Percentiles rank a stretch among this genome's conserved stretches.
Conservation (phyloP, 176 grass and related monocot species). For the Musa troglodytarum region DNA sequence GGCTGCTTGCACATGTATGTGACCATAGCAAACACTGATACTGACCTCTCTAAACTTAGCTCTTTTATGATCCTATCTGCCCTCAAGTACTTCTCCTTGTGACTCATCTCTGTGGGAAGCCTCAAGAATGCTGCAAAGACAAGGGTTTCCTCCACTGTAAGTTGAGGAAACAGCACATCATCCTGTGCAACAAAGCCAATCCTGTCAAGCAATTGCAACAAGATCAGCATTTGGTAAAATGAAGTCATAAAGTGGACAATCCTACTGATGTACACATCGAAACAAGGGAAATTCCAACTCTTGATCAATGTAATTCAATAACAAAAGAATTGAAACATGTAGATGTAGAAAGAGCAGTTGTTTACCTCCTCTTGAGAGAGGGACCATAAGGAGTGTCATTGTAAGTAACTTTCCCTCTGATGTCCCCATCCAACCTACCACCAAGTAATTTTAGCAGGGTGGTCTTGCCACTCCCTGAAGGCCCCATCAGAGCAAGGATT, state of each 20-base stretch:
- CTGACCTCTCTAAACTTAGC: slow-evolving; percentile 62
- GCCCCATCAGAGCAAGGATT: slow-evolving; percentile 86
- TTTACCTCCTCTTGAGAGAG: slow-evolving; percentile 63
- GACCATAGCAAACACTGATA: not conserved
- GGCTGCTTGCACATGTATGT: too few relatives aligned
- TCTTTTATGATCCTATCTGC: slow-evolving; percentile 70
- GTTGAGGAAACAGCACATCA: slow-evolving; percentile 80
- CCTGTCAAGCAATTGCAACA: slow-evolving; percentile 22
- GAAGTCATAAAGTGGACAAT: not conserved
- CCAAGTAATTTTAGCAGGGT: slow-evolving; percentile 80
- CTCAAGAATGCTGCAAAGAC: slow-evolving; percentile 78
- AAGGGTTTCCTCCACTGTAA: slow-evolving; percentile 91
- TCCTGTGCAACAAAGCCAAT: slow-evolving; percentile 95
- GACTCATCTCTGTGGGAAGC: slow-evolving; percentile 73
- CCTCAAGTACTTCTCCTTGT: slow-evolving; percentile 63
- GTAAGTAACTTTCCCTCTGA: slow-evolving; percentile 72
- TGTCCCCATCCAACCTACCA: slow-evolving; percentile 50
- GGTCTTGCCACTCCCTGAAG: slow-evolving; percentile 91
- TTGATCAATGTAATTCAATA: not conserved
- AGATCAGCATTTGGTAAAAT: not conserved
- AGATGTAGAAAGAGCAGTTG: not conserved
- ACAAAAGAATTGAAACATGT: not conserved
- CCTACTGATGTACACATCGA: too few relatives aligned
- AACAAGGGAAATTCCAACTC: not conserved
- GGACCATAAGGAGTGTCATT: slow-evolving; percentile 75